Percentiles rank a stretch among this genome's conserved stretches.
These are phyloP conservation scores for Coniella vitis DNA, from an alignment of 2,329 filamentous ascomycete genomes.

Conservation along the genomic window DNA sequence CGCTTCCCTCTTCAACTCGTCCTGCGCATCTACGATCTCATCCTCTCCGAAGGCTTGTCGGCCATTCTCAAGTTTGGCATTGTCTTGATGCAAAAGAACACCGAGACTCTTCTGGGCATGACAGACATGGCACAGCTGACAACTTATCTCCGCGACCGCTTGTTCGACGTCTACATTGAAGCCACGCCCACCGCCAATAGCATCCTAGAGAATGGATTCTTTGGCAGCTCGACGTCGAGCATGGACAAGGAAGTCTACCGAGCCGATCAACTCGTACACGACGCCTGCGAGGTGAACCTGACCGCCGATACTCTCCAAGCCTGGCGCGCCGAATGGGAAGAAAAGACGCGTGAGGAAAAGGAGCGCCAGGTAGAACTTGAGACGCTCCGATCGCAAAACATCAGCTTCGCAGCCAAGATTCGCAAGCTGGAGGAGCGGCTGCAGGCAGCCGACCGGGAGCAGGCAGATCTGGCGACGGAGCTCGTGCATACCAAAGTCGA, in stretches of 20 bases:
- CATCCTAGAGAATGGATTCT: constrained; percentile 93
- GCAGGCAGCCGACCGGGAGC: constrained; percentile 82
- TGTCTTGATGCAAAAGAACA: constrained; percentile 93
- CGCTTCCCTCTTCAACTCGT: constrained; percentile 95
- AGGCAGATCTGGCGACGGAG: constrained; percentile 84
- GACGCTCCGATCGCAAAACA: constrained; percentile 58
- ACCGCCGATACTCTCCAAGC: constrained; percentile 72
- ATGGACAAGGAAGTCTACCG: constrained; percentile 94
- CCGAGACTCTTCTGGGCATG: constrained; percentile 68
- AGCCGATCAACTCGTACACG: constrained; percentile 85
- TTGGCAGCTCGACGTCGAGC: constrained; percentile 82
- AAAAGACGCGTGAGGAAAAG: constrained; percentile 75
- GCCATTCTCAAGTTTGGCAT: constrained; percentile 93
- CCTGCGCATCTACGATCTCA: constrained; percentile 91
- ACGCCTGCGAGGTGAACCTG: constrained; percentile 83
- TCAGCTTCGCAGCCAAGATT: constrained; percentile 65
- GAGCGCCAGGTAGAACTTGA: constrained; percentile 79
- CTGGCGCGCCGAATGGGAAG: constrained; percentile 87
- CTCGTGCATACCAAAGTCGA: constrained; percentile 88
- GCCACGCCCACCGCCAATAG: constrained; percentile 86
- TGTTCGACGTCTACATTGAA: constrained; percentile 98
- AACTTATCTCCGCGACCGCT: constrained; percentile 81
- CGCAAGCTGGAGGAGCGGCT: constrained; percentile 81
- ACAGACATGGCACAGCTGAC: constrained; percentile 88
- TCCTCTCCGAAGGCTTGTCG: constrained; percentile 85